A percentile compares a stretch with the other conserved stretches of the same genome.
phyloP scores from a whole-genome alignment of 768 basidiomycete species.

The Royoungia palumana region DNA sequence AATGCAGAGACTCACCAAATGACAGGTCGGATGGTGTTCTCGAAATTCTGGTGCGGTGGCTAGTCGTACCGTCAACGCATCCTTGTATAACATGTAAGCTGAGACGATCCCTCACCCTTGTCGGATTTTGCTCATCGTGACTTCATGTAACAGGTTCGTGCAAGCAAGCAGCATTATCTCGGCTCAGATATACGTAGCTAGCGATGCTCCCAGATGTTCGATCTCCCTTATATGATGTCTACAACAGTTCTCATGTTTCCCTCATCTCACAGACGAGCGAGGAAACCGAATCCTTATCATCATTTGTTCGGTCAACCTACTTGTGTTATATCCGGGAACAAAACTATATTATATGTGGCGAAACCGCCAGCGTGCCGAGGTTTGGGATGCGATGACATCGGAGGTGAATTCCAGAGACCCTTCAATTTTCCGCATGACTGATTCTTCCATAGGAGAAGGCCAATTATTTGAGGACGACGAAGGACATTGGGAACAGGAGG shows the following conservation, averaged over 20 bases:
- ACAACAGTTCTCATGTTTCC: background rate
- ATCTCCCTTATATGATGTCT: background rate
- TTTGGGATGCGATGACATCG: constrained; percentile 56
- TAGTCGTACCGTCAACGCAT: constrained; percentile 56
- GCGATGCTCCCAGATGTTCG: constrained; percentile 56
- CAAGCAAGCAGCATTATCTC: constrained; percentile 45
- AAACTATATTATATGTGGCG: constrained; percentile 58
- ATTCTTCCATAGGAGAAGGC: constrained; percentile 44
- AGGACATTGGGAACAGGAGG: constrained; percentile 55
- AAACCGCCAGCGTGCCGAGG: constrained; percentile 49
- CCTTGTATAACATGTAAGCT: constrained; percentile 52
- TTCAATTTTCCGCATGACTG: background rate
- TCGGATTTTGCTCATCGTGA: background rate
- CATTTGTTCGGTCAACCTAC: constrained; percentile 48
- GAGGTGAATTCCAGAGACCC: constrained; percentile 31
- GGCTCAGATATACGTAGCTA: constrained; percentile 54
- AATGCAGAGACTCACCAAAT: background rate
- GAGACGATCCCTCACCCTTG: background rate
- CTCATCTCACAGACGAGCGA: constrained; percentile 41
- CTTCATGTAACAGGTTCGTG: constrained; percentile 34
- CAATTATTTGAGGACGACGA: constrained; percentile 40
- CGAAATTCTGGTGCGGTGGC: constrained; percentile 59
- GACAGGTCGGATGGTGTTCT: constrained; percentile 53
- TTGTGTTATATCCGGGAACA: constrained; percentile 51
- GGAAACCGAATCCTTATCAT: constrained; percentile 57